These are phyloP conservation scores for Colletotrichum lini DNA, from an alignment of 2,329 filamentous ascomycete species.

Conservation along the genomic window DNA sequence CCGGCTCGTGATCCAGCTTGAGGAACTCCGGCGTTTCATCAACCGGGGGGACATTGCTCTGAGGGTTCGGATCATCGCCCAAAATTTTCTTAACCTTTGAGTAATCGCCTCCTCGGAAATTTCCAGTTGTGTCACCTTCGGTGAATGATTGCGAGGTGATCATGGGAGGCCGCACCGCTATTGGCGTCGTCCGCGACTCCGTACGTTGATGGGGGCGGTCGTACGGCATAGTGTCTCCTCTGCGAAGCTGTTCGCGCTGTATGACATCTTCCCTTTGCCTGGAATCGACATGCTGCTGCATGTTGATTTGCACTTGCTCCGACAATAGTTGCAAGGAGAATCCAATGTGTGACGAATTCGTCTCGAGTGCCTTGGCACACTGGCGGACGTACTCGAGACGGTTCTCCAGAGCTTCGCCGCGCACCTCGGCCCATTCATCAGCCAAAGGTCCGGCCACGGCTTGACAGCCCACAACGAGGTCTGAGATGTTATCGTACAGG, in stretches of 20 bases:
- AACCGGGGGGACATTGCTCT: slow-evolving; percentile 61
- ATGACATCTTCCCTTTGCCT: slow-evolving; percentile 62
- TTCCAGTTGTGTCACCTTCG: slow-evolving; percentile 70
- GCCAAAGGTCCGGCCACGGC: slow-evolving; percentile 90
- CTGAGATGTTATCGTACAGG: slow-evolving; percentile 92
- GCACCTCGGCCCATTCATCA: slow-evolving; percentile 96
- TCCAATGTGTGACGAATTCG: slow-evolving; percentile 87
- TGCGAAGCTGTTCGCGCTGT: slow-evolving; percentile 67
- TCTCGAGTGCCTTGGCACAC: slow-evolving; percentile 85
- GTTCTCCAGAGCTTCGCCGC: slow-evolving; percentile 90
- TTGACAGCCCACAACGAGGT: slow-evolving; percentile 89
- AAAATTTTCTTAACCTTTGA: slow-evolving; percentile 78
- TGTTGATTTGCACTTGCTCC: slow-evolving; percentile 78
- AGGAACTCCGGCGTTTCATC: slow-evolving; percentile 90
- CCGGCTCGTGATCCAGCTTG: slow-evolving; percentile 87
- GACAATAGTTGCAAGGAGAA: slow-evolving; percentile 90
- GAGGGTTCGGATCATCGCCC: slow-evolving; percentile 73
- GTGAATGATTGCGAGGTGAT: slow-evolving; percentile 74
- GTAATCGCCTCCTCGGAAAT: slow-evolving; percentile 71
- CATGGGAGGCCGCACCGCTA: slow-evolving; percentile 60
- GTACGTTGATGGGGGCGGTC: slow-evolving; percentile 69
- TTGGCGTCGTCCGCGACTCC: slow-evolving; percentile 64
- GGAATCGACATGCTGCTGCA: slow-evolving; percentile 60
- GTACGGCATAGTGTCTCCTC: slow-evolving; percentile 72
- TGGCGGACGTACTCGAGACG: slow-evolving; percentile 85